Evolutionary conservation across 495 filamentous ascomycete genomes (phyloP).

Genomic region (Xylaria telfairii): DNA sequence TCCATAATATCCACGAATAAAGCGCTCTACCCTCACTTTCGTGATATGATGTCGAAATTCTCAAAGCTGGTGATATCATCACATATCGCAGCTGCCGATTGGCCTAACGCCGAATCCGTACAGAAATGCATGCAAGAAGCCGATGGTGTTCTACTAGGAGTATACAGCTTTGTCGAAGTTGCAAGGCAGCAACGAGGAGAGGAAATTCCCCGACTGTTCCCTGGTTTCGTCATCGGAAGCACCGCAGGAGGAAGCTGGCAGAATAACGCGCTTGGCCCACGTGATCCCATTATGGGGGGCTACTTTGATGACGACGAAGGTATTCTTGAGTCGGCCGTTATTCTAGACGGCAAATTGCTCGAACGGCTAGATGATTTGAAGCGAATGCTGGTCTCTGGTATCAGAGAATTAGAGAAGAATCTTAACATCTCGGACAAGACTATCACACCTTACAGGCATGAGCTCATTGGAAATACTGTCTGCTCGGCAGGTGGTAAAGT

Average conservation of each 20-base stretch:
- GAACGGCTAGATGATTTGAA: constrained; percentile 86
- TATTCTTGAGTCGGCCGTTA: constrained; percentile 71
- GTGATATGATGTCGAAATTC: constrained; percentile 99
- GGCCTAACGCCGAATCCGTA: constrained; percentile 83
- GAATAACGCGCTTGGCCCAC: constrained; percentile 77
- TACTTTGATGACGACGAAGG: constrained; percentile 87
- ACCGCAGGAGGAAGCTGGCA: constrained; percentile 88
- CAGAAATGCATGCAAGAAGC: constrained; percentile 95
- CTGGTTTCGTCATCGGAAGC: constrained; percentile 88
- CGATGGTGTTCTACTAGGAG: constrained; percentile 89
- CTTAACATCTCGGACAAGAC: constrained; percentile 78
- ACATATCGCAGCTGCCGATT: constrained; percentile 96
- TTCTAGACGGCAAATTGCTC: constrained; percentile 75
- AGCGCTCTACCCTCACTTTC: constrained; percentile 92
- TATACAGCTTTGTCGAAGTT: constrained; percentile 94
- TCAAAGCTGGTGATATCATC: constrained; percentile 97
- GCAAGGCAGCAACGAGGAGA: constrained; percentile 90
- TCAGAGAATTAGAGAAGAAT: constrained; percentile 84
- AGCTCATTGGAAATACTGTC: constrained; percentile 73
- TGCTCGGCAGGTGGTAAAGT: constrained; percentile 77
- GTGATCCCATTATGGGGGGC: constrained; percentile 71
- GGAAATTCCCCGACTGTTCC: constrained; percentile 84
- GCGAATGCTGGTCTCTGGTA: constrained; percentile 76
- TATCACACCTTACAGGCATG: constrained; percentile 72
- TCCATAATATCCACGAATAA: constrained; percentile 99